Evolutionary conservation across 257 asterid genomes (phyloP).

Genomic region (Plantago ovata): DNA sequence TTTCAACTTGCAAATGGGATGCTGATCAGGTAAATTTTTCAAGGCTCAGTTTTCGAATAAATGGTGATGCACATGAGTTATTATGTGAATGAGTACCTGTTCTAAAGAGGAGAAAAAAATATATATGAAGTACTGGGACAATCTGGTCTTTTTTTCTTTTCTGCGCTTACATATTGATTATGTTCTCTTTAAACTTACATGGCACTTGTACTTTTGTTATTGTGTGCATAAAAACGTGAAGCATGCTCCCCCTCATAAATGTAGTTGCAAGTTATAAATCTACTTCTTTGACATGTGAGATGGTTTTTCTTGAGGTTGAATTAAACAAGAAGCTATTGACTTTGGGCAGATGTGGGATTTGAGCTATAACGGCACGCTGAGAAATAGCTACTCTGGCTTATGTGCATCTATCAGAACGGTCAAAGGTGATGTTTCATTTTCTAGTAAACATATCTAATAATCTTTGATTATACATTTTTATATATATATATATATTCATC

Average conservation of each 20-base stretch:
- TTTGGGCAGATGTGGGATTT: slow-evolving; percentile 79
- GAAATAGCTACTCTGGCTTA: slow-evolving; percentile 69
- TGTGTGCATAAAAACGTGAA: background rate
- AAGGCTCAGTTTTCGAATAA: slow-evolving; percentile 4
- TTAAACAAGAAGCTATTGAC: slow-evolving; percentile 8
- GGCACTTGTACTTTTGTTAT: no score
- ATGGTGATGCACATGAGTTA: background rate
- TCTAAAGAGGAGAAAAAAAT: background rate
- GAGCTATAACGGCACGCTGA: slow-evolving; percentile 65
- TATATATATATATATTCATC: no score
- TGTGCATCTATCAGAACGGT: slow-evolving; percentile 58
- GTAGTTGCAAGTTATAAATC: background rate
- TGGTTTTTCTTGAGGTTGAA: background rate
- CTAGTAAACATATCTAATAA: background rate
- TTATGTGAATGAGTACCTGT: background rate
- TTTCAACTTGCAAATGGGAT: slow-evolving; percentile 61
- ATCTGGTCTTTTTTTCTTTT: background rate
- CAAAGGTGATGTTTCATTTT: slow-evolving; percentile 41
- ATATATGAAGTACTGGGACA: background rate
- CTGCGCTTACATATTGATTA: no score
- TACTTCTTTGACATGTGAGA: background rate
- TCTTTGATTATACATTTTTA: background rate
- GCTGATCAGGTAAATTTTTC: slow-evolving; percentile 58
- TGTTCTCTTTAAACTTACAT: no score
- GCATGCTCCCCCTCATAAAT: background rate